Percentiles rank a stretch among this genome's conserved stretches.
phyloP scores from a whole-genome alignment of 2,329 filamentous ascomycete genomes.

The Trichoderma semiorbis region DNA sequence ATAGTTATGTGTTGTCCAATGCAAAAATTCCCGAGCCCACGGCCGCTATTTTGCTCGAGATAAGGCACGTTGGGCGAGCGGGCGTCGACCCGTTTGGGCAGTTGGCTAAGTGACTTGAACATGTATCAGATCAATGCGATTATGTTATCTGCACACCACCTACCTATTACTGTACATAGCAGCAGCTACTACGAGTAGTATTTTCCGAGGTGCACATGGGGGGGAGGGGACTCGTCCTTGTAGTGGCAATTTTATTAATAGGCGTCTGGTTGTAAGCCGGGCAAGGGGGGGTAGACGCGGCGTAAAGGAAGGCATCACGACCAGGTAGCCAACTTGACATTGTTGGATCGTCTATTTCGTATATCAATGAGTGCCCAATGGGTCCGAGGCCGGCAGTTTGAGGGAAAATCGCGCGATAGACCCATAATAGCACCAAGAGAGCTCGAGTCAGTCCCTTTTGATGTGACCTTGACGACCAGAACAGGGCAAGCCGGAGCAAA shows the following conservation, averaged over 20 bases:
- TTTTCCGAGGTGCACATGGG: not conserved
- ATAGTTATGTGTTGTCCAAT: slow-evolving; percentile 6
- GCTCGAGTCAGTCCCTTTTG: not conserved
- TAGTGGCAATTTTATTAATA: not conserved
- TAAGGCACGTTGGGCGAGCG: slow-evolving; percentile 6
- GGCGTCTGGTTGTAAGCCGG: not conserved
- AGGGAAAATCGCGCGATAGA: not conserved
- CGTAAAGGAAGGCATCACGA: not conserved
- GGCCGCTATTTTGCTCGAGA: not conserved
- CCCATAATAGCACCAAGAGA: not conserved
- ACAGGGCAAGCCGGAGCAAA: not conserved
- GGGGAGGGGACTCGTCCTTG: not conserved
- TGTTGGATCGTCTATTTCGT: not conserved
- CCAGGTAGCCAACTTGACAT: not conserved
- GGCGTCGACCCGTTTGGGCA: slow-evolving; percentile 12
- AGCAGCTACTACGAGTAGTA: not conserved
- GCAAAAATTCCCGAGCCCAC: not conserved
- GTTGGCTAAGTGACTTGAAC: not conserved
- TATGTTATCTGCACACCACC: slow-evolving; percentile 4
- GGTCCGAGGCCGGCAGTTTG: not conserved
- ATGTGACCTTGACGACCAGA: not conserved
- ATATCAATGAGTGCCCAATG: not conserved
- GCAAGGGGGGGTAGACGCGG: not conserved
- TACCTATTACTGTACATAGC: not conserved
- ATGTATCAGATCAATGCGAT: not conserved